These are phyloP conservation scores for Apophysomyces sp. DNA, from an alignment of 371 early-diverging fungal genomes.

Conservation along the genomic window DNA sequence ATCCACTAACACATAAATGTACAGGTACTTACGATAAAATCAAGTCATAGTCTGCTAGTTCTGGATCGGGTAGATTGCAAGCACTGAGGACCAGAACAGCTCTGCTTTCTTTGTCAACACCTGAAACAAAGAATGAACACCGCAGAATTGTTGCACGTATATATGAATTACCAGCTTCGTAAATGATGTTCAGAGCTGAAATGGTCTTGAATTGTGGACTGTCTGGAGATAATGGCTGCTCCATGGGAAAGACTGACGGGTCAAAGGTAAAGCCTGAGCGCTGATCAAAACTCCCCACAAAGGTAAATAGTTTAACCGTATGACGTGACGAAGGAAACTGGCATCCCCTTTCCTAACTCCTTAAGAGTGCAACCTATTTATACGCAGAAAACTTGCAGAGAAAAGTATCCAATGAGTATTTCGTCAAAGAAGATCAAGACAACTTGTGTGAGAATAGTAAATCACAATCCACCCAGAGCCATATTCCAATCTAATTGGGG, in stretches of 20 bases:
- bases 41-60: slow-evolving; percentile 64
- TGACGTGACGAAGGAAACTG: background rate
- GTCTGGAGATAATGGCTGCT: slow-evolving; percentile 9
- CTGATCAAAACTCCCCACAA: background rate
- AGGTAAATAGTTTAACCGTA: background rate
- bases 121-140: slow-evolving; percentile 24
- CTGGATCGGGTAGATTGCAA: slow-evolving; percentile 71
- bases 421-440: no score
- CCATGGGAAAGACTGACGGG: background rate
- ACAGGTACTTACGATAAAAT: slow-evolving; percentile 53
- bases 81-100: slow-evolving; percentile 75
- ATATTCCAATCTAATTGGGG: no score
- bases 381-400: background rate
- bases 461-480: no score
- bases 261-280: background rate
- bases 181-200: slow-evolving; percentile 20
- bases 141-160: background rate
- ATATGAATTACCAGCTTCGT: slow-evolving; percentile 20
- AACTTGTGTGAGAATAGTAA: no score
- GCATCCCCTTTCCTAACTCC: background rate
- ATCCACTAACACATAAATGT: background rate
- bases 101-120: slow-evolving; percentile 73
- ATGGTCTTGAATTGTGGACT: slow-evolving; percentile 23
- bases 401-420: no score
- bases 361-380: background rate